Percentiles rank a stretch among this genome's conserved stretches.
Conservation (phyloP, 2,329 filamentous ascomycete genomes). For the Orbilia quercus region DNA sequence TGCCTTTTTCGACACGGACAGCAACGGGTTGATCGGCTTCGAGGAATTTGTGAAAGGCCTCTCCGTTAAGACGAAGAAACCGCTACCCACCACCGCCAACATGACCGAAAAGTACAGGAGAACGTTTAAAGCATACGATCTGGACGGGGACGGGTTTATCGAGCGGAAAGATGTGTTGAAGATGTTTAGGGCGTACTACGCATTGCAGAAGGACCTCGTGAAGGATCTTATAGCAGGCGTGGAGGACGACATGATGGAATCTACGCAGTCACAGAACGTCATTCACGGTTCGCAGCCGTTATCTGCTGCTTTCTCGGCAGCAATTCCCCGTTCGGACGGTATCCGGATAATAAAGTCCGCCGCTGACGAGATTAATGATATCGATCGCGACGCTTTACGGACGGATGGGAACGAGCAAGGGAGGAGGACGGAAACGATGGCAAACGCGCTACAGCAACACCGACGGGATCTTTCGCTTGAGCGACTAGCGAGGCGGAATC, state of each 20-base stretch:
- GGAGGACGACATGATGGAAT: conserved; percentile 80
- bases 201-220: conserved; percentile 88
- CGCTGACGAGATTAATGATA: conserved; percentile 73
- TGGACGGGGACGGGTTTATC: conserved; percentile 87
- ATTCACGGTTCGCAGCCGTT: conserved; percentile 79
- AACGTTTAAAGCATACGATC: conserved; percentile 89
- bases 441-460: conserved; percentile 38
- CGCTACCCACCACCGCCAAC: conserved; percentile 69
- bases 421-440: conserved; percentile 49
- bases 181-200: conserved; percentile 92
- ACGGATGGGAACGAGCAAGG: conserved; percentile 52
- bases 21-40: conserved; percentile 89
- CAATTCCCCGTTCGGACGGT: conserved; percentile 74
- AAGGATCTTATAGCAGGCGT: conserved; percentile 81
- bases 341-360: conserved; percentile 74
- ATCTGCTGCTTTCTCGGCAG: conserved; percentile 79
- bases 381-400: conserved; percentile 62
- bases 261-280: conserved; percentile 79
- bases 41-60: conserved; percentile 89
- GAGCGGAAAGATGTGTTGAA: conserved; percentile 87
- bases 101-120: conserved; percentile 76
- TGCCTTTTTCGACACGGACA: conserved; percentile 91
- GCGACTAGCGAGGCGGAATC: conserved; percentile 25
- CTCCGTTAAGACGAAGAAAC: conserved; percentile 71
- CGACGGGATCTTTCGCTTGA: conserved; percentile 34